Base-by-base conservation (phyloP, 2,329 filamentous ascomycete species). In the Colletotrichum destructivum region DNA sequence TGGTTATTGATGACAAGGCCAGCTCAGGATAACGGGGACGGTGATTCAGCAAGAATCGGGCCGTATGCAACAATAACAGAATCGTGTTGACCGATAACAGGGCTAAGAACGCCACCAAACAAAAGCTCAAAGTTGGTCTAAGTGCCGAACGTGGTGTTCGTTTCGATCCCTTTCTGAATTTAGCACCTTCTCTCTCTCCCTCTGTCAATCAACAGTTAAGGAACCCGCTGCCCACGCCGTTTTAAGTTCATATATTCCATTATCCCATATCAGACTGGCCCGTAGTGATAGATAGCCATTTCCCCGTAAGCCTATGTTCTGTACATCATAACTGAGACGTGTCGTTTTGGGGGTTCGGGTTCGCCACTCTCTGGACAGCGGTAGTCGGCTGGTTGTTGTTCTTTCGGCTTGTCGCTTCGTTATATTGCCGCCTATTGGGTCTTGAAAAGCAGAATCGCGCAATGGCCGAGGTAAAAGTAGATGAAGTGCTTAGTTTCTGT, bases 401-500 rank as follows among this genome's bases (percentile, higher is more conserved):
- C 40, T 56, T 35, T 40, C 31, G 35, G 31, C 18, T 4, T 61
- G 26, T 46, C 51, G 44, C 51, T 68, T 46, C 26, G 66, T 54
- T 35, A 12, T 6, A 26, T 40, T 7, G 46, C 63, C 56, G 52
- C 77, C 80, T 91, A 98, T 90, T 98, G 96, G 51, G 96, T 99
- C 89, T 99, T 99, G 91, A 98, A 99, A 64, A 99, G 91, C 68
- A 99, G 89, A 81, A 99, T 98, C 72, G 96, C 96, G 83, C 95
- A 98, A 88, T 98, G 96, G 66, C 96, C 96, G 72, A 99, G 93
- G 87, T 99, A 99, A 87, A 99, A 99, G 87, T 99, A 99, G 82
- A 99, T 98, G 87, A 99, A 99, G 85, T 99, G 96, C 87, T 98
- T 98, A 38, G 96, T 98, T 84, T 98, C 96, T 98, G 85, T 47